phyloP scores from a whole-genome alignment of 139 green algal species.

The Desmodesmus armatus region DNA sequence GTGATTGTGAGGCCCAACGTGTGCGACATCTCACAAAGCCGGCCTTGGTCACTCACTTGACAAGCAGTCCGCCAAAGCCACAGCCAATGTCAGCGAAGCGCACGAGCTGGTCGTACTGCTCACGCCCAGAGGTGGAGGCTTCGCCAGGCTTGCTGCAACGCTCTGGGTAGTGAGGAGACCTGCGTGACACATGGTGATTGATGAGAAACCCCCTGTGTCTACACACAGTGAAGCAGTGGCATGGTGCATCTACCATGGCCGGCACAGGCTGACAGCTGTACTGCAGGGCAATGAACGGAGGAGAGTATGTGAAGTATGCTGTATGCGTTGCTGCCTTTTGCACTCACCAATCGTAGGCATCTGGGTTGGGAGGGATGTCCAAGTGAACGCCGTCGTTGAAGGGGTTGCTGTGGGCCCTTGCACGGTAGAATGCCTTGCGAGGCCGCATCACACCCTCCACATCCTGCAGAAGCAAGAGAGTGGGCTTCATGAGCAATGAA shows the following conservation, averaged over 20 bases:
- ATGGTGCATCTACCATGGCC: not conserved
- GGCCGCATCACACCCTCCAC: no score
- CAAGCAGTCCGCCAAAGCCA: conserved; percentile 96
- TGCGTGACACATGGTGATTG: conserved; percentile 23
- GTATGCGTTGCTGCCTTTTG: no score
- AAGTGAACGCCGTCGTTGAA: conserved; percentile 87
- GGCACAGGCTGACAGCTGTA: not conserved
- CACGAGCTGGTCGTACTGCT: conserved; percentile 55
- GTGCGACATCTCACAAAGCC: no score
- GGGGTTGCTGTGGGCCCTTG: conserved; percentile 96
- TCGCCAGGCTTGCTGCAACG: conserved; percentile 53
- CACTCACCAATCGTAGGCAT: conserved; percentile 80
- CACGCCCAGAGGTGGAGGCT: conserved; percentile 32
- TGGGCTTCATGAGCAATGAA: no score
- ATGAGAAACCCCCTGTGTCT: not conserved
- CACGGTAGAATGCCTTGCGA: conserved; percentile 94
- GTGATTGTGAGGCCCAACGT: no score
- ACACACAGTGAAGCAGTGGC: not conserved
- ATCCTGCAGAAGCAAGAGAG: no score
- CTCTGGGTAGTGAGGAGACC: conserved; percentile 66
- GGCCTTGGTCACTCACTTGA: conserved; percentile 71
- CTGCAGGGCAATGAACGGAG: no score
- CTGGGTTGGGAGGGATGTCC: conserved; percentile 74
- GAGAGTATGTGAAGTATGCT: no score
- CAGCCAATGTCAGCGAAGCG: conserved; percentile 96